A percentile compares a stretch with the other conserved stretches of the same genome.
Conservation (phyloP, 345 rosid species). For the Eucalyptus microcorys region DNA sequence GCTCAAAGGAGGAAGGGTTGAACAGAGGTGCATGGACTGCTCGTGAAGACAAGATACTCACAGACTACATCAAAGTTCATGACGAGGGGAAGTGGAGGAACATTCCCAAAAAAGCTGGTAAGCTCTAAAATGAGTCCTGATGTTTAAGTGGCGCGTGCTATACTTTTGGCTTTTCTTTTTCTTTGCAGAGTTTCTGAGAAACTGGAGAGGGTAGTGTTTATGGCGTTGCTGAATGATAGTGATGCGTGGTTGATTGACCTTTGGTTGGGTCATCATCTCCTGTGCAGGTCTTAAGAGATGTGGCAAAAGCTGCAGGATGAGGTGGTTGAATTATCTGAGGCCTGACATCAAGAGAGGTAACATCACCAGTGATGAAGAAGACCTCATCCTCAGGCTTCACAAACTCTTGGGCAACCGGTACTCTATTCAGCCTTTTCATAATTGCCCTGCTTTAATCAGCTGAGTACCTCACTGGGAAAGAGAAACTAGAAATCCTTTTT, state of each 20-base stretch:
- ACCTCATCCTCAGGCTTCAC: conserved; percentile 22
- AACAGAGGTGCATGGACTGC: conserved; percentile 17
- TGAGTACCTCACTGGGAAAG: background rate
- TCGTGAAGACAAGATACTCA: conserved; percentile 12
- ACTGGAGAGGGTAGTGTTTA: background rate
- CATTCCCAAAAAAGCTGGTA: conserved; percentile 12
- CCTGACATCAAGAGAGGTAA: conserved; percentile 27
- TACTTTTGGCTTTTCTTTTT: background rate
- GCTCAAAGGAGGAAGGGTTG: conserved; percentile 6
- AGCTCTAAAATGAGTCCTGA: background rate
- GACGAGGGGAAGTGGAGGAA: conserved; percentile 21
- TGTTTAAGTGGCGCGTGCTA: background rate
- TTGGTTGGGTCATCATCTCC: background rate
- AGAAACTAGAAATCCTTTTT: background rate
- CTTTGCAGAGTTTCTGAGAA: background rate
- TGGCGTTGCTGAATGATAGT: background rate
- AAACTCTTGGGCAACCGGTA: conserved; percentile 23
- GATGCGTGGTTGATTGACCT: background rate
- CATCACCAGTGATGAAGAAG: conserved; percentile 11
- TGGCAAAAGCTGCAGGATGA: conserved; percentile 22
- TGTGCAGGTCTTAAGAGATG: conserved; percentile 12
- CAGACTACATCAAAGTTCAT: conserved; percentile 5
- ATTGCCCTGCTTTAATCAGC: background rate
- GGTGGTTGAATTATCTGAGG: conserved; percentile 19
- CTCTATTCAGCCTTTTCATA: background rate